Evolutionary conservation across 2,329 filamentous ascomycete genomes (phyloP).

Genomic region (Ramichloridium luteum): DNA sequence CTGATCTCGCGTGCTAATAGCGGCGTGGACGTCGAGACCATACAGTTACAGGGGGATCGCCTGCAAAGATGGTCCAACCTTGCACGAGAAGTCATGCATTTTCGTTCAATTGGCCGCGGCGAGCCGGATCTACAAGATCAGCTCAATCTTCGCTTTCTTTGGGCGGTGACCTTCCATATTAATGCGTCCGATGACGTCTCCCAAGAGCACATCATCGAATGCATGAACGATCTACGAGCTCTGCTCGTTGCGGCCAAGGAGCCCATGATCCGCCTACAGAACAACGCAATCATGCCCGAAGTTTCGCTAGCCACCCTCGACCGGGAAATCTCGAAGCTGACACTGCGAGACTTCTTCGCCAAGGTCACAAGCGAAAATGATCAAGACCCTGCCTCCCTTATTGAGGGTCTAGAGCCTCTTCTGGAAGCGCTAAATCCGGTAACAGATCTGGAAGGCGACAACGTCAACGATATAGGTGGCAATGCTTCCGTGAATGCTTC

Average conservation of each 20-base stretch:
- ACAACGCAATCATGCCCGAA: conserved; percentile 81
- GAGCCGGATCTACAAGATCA: conserved; percentile 21
- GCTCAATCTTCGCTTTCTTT: conserved; percentile 50
- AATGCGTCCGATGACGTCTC: conserved; percentile 43
- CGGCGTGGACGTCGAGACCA: conserved; percentile 40
- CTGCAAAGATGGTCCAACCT: conserved; percentile 49
- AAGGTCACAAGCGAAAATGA: conserved; percentile 76
- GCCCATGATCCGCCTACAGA: conserved; percentile 53
- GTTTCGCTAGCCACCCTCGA: conserved; percentile 75
- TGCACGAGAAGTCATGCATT: conserved; percentile 41
- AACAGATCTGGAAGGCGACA: neutral
- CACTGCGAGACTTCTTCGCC: conserved; percentile 92
- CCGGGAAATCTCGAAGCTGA: conserved; percentile 80
- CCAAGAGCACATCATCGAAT: conserved; percentile 48
- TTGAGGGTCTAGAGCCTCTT: conserved; percentile 85
- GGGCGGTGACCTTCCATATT: conserved; percentile 52
- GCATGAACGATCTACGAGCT: conserved; percentile 49
- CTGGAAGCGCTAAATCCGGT: conserved; percentile 51
- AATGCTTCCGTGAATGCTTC: conserved; percentile 25
- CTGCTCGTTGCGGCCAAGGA: conserved; percentile 38
- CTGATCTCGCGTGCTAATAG: conserved; percentile 50
- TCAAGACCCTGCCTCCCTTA: conserved; percentile 69
- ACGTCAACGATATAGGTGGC: neutral
- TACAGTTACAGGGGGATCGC: conserved; percentile 44
- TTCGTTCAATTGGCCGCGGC: conserved; percentile 19